Evolutionary conservation across 495 filamentous ascomycete species (phyloP).

Genomic region (Neurospora sp.): DNA sequence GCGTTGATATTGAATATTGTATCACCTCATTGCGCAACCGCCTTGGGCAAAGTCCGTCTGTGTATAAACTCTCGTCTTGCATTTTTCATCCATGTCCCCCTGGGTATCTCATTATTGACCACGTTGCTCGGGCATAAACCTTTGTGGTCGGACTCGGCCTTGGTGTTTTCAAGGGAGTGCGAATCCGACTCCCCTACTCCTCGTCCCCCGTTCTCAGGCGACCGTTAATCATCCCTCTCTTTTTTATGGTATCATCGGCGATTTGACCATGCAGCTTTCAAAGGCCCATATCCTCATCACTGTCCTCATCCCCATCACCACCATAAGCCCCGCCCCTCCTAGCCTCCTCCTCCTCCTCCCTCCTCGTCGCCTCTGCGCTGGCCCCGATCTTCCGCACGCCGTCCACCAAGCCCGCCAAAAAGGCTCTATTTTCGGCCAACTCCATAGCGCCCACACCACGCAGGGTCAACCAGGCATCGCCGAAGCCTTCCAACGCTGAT

Average conservation of each 20-base stretch:
- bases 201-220: neutral
- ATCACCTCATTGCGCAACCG: neutral
- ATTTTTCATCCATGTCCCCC: neutral
- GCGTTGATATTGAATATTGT: neutral
- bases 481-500: conserved; percentile 54
- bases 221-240: neutral
- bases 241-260: neutral
- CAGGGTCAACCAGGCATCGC: conserved; percentile 60
- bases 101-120: neutral
- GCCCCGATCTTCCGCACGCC: conserved; percentile 61
- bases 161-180: neutral
- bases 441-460: conserved; percentile 88
- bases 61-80: neutral
- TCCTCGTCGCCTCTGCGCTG: conserved; percentile 44
- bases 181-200: neutral
- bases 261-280: neutral
- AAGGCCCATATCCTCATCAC: conserved; percentile 41
- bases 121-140: neutral
- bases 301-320: conserved; percentile 36
- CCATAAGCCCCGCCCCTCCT: conserved; percentile 24
- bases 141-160: neutral
- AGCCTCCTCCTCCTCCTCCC: conserved; percentile 44
- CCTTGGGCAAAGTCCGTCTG: neutral
- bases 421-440: conserved; percentile 74
- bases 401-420: conserved; percentile 79